phyloP scores from a whole-genome alignment of 2,329 filamentous ascomycete genomes.

The Harringtonia aguacate region DNA sequence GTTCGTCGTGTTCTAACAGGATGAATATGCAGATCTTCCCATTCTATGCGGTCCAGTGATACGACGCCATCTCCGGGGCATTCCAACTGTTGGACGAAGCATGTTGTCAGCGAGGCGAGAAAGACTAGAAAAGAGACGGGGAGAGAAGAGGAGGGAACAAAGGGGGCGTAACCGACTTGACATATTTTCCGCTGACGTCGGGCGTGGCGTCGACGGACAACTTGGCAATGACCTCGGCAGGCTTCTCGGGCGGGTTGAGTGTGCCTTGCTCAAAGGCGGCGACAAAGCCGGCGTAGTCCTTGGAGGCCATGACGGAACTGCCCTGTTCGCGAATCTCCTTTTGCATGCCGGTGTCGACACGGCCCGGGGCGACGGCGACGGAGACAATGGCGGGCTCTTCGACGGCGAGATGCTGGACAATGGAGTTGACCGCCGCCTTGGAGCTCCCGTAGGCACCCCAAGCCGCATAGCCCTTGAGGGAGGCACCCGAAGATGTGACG shows the following conservation, averaged over 20 bases:
- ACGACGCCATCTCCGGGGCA: slow-evolving; percentile 39
- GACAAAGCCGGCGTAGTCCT: slow-evolving; percentile 57
- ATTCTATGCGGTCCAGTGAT: slow-evolving; percentile 6
- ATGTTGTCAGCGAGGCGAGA: not conserved
- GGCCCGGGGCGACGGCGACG: slow-evolving; percentile 65
- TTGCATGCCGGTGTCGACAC: slow-evolving; percentile 88
- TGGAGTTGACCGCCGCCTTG: slow-evolving; percentile 76
- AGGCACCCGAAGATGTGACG: slow-evolving; percentile 72
- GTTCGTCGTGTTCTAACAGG: slow-evolving; percentile 12
- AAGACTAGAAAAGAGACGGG: not conserved
- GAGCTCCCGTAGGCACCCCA: slow-evolving; percentile 78
- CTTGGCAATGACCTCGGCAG: slow-evolving; percentile 76
- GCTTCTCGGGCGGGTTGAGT: slow-evolving; percentile 71
- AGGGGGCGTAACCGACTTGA: slow-evolving; percentile 46
- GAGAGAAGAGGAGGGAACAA: too few species aligned
- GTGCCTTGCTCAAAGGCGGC: slow-evolving; percentile 58
- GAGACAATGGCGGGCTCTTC: slow-evolving; percentile 71
- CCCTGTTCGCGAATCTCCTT: slow-evolving; percentile 59
- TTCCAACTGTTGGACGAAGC: slow-evolving; percentile 34
- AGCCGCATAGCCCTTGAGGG: slow-evolving; percentile 50
- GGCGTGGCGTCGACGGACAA: slow-evolving; percentile 55
- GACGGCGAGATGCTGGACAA: slow-evolving; percentile 58
- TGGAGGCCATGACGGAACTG: slow-evolving; percentile 35
- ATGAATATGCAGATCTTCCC: not conserved
- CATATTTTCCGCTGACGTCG: slow-evolving; percentile 64